Conservation (phyloP, 2,329 filamentous ascomycete species). For the Fusarium heterosporum region DNA sequence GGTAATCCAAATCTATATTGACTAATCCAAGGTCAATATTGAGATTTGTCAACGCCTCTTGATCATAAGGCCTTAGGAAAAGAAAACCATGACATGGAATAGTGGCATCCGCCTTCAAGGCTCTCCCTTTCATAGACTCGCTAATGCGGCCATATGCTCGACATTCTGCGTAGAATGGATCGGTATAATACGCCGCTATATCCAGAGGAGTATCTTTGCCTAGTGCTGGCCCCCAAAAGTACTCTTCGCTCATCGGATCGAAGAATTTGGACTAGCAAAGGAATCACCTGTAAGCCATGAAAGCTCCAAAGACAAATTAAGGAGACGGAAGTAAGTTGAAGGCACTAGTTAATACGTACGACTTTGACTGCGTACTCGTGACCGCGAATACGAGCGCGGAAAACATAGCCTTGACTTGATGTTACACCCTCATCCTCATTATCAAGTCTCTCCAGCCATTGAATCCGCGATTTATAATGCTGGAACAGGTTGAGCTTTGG, state of each 20-base stretch:
- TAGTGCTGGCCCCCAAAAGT: slow-evolving; percentile 35
- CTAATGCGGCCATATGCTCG: slow-evolving; percentile 38
- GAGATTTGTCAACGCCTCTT: slow-evolving; percentile 1
- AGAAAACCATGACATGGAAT: not conserved
- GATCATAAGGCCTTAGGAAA: slow-evolving; percentile 19
- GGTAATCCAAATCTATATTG: slow-evolving; percentile 17
- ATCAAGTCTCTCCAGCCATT: slow-evolving; percentile 37
- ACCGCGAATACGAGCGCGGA: slow-evolving; percentile 25
- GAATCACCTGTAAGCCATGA: not conserved
- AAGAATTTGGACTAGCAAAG: slow-evolving; percentile 35
- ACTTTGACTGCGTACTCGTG: slow-evolving; percentile 41
- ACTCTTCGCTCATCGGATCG: slow-evolving; percentile 24
- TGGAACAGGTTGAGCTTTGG: slow-evolving; percentile 33
- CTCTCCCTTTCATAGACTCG: slow-evolving; percentile 1
- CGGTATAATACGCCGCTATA: slow-evolving; percentile 36
- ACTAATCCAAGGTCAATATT: slow-evolving; percentile 25
- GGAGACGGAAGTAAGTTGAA: not conserved
- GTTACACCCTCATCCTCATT: slow-evolving; percentile 9
- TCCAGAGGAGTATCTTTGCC: slow-evolving; percentile 24
- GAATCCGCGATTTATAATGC: slow-evolving; percentile 30
- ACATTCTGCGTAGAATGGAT: slow-evolving; percentile 42
- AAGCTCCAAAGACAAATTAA: too few relatives aligned
- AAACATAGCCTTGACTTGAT: slow-evolving; percentile 30
- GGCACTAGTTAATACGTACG: not conserved
- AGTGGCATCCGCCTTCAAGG: not conserved